Evolutionary conservation across 2,329 filamentous ascomycete species (phyloP).

Genomic region (Dendryphion nanum): DNA sequence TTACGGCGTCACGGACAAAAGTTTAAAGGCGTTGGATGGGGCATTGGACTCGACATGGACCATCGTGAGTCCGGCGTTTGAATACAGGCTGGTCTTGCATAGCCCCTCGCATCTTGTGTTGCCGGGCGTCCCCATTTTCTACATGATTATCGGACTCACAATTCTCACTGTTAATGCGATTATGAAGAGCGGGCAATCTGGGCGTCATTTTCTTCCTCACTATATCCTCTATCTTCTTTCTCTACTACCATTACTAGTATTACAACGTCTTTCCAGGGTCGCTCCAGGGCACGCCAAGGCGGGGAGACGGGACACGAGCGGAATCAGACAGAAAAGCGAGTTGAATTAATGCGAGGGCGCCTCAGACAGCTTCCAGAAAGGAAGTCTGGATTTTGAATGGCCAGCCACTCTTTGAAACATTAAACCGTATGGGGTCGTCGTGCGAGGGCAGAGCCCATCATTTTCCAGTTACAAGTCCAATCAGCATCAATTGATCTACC

Average conservation of each 20-base stretch:
- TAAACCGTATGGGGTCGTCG: slow-evolving; percentile 18
- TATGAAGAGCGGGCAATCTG: slow-evolving; percentile 11
- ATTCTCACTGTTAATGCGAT: too few species aligned
- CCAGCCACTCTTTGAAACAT: slow-evolving; percentile 18
- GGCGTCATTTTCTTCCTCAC: slow-evolving; percentile 6
- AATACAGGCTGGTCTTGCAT: slow-evolving; percentile 36
- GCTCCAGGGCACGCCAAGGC: slow-evolving; percentile 20
- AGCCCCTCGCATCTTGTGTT: slow-evolving; percentile 32
- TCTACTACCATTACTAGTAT: too few species aligned
- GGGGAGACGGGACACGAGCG: slow-evolving; percentile 17
- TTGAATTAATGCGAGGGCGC: slow-evolving; percentile 33
- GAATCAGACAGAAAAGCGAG: slow-evolving; percentile 33
- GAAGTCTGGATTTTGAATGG: slow-evolving; percentile 17
- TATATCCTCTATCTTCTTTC: slow-evolving; percentile 14
- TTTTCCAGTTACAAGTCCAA: slow-evolving; percentile 23
- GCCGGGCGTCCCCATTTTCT: slow-evolving; percentile 20
- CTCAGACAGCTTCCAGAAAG: slow-evolving; percentile 19
- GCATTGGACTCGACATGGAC: slow-evolving; percentile 32
- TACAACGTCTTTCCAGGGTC: slow-evolving; percentile 17
- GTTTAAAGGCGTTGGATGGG: slow-evolving; percentile 39
- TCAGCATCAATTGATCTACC: slow-evolving; percentile 34
- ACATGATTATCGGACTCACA: slow-evolving; percentile 15
- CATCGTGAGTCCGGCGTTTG: slow-evolving; percentile 38
- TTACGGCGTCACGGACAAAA: slow-evolving; percentile 40
- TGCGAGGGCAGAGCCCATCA: slow-evolving; percentile 4